Base-by-base conservation (phyloP, 768 basidiomycete species). In the Coprinopsis strossmayeri region DNA sequence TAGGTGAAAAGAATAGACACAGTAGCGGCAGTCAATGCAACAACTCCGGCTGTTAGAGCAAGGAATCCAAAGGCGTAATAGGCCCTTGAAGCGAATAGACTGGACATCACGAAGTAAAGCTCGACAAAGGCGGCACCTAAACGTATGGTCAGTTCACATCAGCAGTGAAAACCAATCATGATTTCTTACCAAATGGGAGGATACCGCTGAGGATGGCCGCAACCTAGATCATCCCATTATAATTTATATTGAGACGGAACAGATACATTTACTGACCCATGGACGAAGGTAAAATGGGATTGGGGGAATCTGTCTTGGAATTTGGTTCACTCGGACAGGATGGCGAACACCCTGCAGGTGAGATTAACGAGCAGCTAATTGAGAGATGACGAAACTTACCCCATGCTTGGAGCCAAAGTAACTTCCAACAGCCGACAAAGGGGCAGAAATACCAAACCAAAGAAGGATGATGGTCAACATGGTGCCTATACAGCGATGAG, bases 31-130 rank as follows among this genome's bases (percentile, higher is more conserved):
- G 92, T 96, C 25, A 97, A 69, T 42, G 76, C 76, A 23, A 93
- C 88, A 24, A 97, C 81, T 12, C 77, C 76, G 44, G 87, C 86
- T 0, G 92, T 94, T 46, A 97, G 69, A 23, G 91, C 87, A 37
- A 97, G 67, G 70, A 97, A 97, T 13, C 95, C 95, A 61, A 97
- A 97, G 10, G 95, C 95, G 63, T 96, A 97, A 68, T 93, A 95
- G 38, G 87, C 88, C 27, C 90, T 78, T 9, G 91, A 87, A 20
- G 93, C 93, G 58, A 96, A 98, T 23, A 97, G 73, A 58, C 84
- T 88, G 11, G 91, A 90, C 50, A 97, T 72, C 37, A 95, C 81
- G 61, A 93, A 96, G 65, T 91, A 96, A 10, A 96, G 69, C 64
- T 97, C 95, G 53, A 97, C 89, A 58, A 96, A 97, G 2, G 91